Evolutionary conservation across 2,329 filamentous ascomycete genomes (phyloP).

Genomic region (Alternaria consortialis): DNA sequence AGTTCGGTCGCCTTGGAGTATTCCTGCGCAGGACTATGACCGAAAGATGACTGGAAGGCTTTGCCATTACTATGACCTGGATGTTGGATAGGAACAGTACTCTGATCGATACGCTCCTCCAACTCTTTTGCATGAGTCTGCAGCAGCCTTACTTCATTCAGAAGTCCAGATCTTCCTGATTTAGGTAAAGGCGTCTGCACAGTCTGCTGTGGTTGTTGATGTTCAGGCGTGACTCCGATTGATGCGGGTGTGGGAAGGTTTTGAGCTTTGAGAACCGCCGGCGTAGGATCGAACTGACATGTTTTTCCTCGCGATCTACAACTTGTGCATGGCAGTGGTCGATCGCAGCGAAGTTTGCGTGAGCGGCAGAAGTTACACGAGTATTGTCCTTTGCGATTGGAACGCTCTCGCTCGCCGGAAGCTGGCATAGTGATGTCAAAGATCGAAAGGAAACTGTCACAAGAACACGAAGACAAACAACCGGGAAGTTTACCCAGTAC

Average conservation of each 20-base stretch:
- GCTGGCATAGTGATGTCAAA: neutral
- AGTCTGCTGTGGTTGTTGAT: neutral
- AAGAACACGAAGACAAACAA: too few relatives aligned
- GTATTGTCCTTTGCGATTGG: slow-evolving; percentile 23
- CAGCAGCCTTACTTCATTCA: neutral
- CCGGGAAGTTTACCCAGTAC: too few relatives aligned
- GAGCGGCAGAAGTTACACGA: slow-evolving; percentile 38
- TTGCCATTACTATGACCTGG: neutral
- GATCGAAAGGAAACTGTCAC: neutral
- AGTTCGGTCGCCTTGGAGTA: too few relatives aligned
- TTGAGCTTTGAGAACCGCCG: neutral
- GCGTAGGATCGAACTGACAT: slow-evolving; percentile 22
- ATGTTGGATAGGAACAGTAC: neutral
- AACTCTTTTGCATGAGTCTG: neutral
- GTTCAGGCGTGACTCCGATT: neutral
- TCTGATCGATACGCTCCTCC: neutral
- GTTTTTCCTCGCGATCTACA: slow-evolving; percentile 31
- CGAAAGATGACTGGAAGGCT: too few relatives aligned
- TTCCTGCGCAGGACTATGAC: too few relatives aligned
- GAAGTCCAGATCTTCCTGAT: neutral
- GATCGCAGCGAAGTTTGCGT: slow-evolving; percentile 40
- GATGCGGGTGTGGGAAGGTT: neutral
- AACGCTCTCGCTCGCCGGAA: neutral
- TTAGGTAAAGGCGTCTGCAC: neutral
- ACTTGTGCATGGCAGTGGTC: slow-evolving; percentile 39